Base-by-base conservation (phyloP, 2,329 filamentous ascomycete species). In the Zymoseptoria pseudotritici region DNA sequence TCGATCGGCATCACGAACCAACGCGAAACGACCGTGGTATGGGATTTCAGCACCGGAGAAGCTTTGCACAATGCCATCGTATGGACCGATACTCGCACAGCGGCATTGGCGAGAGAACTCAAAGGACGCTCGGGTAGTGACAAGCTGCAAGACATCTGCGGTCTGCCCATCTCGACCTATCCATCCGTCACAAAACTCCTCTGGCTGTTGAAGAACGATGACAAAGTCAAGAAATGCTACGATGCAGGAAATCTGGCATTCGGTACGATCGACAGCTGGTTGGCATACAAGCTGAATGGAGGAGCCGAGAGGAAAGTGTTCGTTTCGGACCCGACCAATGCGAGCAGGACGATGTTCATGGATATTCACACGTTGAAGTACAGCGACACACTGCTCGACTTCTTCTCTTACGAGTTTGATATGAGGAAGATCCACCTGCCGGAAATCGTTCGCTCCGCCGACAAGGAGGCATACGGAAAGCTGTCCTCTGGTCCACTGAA, bases 321-420 rank as follows among this genome's bases (percentile, higher is more conserved):
- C 70, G 90, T 96, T 62, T 94, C 91, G 0, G 91, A 96, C 74
- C 86, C 87, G 56, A 91, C 89, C 61, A 96, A 96, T 73, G 91
- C 91, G 19, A 92, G 89, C 54, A 82, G 91, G 70, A 96, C 91
- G 61, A 95, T 96, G 91, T 94, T 96, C 75, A 92, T 96, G 87
- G 91, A 96, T 76, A 80, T 96, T 57, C 82, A 86, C 67, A 92
- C 87, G 9, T 81, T 91, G 61, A 75, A 92, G 69, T 96, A 96
- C 74, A 90, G 94, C 71, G 85, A 91, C 59, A 80, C 81, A 50
- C 81, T 96, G 22, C 78, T 96, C 31, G 77, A 84, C n/a, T 96
- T 95, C 77, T 96, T 96, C 75, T 66, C 66, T 3, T 71, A 67
- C 59, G 84, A 83, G 53, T 82, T 96, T 61, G 86, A 92, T 72